phyloP scores from a whole-genome alignment of 2,329 filamentous ascomycete genomes.

The Ophiostoma quercus region DNA sequence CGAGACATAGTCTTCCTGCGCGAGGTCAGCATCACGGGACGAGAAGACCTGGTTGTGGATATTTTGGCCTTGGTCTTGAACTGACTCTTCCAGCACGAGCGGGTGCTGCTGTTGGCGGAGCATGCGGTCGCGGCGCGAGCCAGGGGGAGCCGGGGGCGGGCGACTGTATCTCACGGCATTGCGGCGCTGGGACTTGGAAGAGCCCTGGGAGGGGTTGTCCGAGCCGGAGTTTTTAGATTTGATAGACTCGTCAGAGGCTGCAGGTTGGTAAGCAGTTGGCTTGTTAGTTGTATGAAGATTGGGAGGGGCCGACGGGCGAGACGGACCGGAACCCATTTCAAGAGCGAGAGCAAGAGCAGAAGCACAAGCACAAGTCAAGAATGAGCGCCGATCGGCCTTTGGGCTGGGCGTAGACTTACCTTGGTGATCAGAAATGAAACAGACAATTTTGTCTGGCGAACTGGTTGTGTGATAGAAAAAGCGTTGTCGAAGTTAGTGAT shows the following conservation, averaged over 20 bases:
- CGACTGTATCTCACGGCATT: background rate
- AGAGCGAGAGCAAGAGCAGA: background rate
- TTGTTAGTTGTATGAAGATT: background rate
- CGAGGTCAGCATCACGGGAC: background rate
- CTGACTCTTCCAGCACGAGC: conserved; percentile 4
- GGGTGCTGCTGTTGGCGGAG: background rate
- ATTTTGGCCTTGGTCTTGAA: background rate
- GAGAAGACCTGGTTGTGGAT: background rate
- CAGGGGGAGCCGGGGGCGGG: background rate
- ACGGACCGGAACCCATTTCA: background rate
- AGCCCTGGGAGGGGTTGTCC: background rate
- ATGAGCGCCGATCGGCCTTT: background rate
- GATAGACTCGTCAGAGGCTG: background rate
- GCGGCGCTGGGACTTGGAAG: background rate
- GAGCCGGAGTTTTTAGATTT: background rate
- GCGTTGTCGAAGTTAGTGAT: background rate
- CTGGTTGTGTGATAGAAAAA: background rate
- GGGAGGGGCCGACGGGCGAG: background rate
- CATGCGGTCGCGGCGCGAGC: conserved; percentile 9
- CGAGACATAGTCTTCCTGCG: conserved; percentile 3
- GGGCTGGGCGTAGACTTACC: background rate
- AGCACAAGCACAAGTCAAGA: background rate
- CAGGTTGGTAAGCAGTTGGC: background rate
- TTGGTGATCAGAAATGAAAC: background rate
- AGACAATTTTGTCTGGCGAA: background rate